Evolutionary conservation across 2,329 filamentous ascomycete species (phyloP).

Genomic region (Neonectria punicea): DNA sequence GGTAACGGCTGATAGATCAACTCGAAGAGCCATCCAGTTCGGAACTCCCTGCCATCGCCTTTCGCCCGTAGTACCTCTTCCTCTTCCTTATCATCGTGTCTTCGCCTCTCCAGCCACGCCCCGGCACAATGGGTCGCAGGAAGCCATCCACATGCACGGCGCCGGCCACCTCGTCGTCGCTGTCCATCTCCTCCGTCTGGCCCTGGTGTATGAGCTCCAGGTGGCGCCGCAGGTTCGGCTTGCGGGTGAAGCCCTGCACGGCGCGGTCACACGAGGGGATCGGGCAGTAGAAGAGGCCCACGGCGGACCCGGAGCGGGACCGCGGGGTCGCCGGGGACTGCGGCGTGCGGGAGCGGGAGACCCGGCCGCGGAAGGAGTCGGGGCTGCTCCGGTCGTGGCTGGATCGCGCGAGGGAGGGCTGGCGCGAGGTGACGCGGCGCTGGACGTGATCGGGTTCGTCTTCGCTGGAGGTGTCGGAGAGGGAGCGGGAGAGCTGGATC

Average conservation of each 20-base stretch:
- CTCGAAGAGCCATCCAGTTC: conserved; percentile 23
- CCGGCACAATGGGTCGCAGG: conserved; percentile 63
- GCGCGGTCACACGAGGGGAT: conserved; percentile 51
- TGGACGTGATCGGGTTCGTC: conserved; percentile 41
- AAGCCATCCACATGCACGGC: conserved; percentile 77
- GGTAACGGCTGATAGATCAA: not conserved
- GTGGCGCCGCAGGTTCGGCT: conserved; percentile 52
- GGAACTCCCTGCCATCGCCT: conserved; percentile 20
- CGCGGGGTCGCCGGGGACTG: conserved; percentile 33
- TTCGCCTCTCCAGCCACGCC: conserved; percentile 59
- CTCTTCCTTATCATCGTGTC: conserved; percentile 46
- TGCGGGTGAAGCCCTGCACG: conserved; percentile 49
- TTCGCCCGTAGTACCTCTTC: conserved; percentile 42
- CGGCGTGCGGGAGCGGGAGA: conserved; percentile 29
- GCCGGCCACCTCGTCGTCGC: conserved; percentile 67
- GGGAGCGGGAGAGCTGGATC: conserved; percentile 39
- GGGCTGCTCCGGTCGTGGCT: conserved; percentile 39
- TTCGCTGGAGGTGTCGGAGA: conserved; percentile 41
- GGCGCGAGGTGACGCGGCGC: conserved; percentile 46
- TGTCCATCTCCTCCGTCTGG: conserved; percentile 49
- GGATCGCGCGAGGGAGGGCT: conserved; percentile 42
- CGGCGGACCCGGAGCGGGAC: conserved; percentile 47
- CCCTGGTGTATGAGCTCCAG: conserved; percentile 52
- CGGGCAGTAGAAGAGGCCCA: conserved; percentile 51
- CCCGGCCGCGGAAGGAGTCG: conserved; percentile 35